Conservation (phyloP, 176 grass and related monocot genomes). For the Hordeum marinum region DNA sequence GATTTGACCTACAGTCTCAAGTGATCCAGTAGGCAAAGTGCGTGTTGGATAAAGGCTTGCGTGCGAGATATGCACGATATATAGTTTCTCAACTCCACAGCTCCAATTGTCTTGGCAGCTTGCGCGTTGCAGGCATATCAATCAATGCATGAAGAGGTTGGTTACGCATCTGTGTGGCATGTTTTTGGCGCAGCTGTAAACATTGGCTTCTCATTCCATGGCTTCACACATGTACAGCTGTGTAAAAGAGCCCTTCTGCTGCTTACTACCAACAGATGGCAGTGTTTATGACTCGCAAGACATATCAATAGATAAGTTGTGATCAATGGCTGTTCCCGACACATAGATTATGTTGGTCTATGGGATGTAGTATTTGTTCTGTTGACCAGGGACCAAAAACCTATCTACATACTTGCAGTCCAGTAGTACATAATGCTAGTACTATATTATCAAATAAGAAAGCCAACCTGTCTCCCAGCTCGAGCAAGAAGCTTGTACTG, state of each 20-base stretch:
- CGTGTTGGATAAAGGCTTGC: background rate
- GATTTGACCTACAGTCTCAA: too few species aligned
- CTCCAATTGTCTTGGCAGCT: background rate
- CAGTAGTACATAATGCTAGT: background rate
- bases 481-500: constrained; percentile 93
- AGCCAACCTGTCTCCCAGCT: constrained; percentile 88
- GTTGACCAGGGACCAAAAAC: background rate
- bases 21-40: too few species aligned
- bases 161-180: background rate
- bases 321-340: background rate
- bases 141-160: background rate
- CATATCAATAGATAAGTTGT: background rate
- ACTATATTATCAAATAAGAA: background rate
- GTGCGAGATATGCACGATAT: background rate
- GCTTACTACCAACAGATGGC: background rate
- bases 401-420: background rate
- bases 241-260: background rate
- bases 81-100: background rate
- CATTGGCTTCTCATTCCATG: background rate
- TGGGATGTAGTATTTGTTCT: background rate
- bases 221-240: background rate
- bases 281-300: background rate
- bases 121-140: background rate
- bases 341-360: background rate
- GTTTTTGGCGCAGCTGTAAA: background rate